Evolutionary conservation across 1,284 basidiomycete genomes (phyloP), one percentile per base, ranked within the genome.

Genomic region (Vanrija humicola): DNA sequence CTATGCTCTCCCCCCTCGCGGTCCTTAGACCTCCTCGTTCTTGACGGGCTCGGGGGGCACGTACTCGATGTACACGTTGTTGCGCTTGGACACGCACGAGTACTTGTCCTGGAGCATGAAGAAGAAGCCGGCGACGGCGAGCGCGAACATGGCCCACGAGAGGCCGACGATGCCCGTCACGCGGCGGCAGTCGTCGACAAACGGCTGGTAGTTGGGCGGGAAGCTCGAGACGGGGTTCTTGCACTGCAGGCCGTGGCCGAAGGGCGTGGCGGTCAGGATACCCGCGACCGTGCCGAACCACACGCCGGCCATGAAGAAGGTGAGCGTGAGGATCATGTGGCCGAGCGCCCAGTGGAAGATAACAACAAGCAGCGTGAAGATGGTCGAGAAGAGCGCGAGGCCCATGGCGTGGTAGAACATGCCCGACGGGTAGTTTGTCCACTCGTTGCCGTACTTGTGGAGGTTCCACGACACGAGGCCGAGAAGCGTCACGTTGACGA

Each of bases 401-500:
- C 69, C 71, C 39, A 71, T 52, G 9, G 67, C 64, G 50, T 73
- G 67, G 46, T 64, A 56, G 56, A 55, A 66, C 39, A 62, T 48
- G 10, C 54, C 62, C 25, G 50, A 48, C 19, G 71, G 71, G 58
- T 65, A 73, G 43, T 55, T 49, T 15, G 46, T 38, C 42, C 56
- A 48, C 15, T 42, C 16, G 52, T 62, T 62, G 25, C 71, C 71
- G 54, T 66, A 61, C 48, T 61, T 60, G 61, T 72, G 65, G 46
- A 73, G 63, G 56, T 73, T 70, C 50, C 72, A 48, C 15, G 67
- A 67, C 29, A 72, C 62, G 38, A 73, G 64, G 58, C 71, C 71
- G 23, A 72, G 66, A 28, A 67, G 48, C 34, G 78, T 66, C 45
- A 82, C 77, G 61, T 82, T 80, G 54, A 82, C 75, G 19, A 63